Evolutionary conservation across 2,329 filamentous ascomycete species (phyloP).

Genomic region (Aureobasidium musti): DNA sequence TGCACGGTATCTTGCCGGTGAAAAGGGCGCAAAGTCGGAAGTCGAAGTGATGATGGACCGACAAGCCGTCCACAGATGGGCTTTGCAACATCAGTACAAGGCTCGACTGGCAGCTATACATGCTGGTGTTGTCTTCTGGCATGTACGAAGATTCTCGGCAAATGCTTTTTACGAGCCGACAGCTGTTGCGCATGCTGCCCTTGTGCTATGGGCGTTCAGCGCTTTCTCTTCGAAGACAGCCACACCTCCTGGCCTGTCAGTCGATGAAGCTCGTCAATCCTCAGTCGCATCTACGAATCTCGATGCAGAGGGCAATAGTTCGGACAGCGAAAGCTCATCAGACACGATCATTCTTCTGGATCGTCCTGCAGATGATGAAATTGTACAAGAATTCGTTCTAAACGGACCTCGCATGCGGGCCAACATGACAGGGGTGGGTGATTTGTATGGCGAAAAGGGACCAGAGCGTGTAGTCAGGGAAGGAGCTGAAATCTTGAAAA

Average conservation of each 20-base stretch:
- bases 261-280: too few species aligned
- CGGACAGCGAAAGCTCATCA: constrained; percentile 2
- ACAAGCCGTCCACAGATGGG: constrained; percentile 51
- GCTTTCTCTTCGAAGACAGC: constrained; percentile 32
- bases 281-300: neutral
- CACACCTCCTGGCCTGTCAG: too few species aligned
- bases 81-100: constrained; percentile 56
- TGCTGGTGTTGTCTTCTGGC: constrained; percentile 56
- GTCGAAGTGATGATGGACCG: constrained; percentile 30
- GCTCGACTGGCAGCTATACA: constrained; percentile 58
- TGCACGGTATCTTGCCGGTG: constrained; percentile 33
- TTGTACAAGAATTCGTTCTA: constrained; percentile 59
- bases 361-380: constrained; percentile 59
- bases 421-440: constrained; percentile 56
- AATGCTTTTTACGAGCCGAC: constrained; percentile 63
- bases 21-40: neutral
- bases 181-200: constrained; percentile 64
- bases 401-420: constrained; percentile 54
- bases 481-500: constrained; percentile 44
- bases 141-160: constrained; percentile 53
- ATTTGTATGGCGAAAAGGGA: constrained; percentile 47
- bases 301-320: neutral
- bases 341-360: constrained; percentile 45
- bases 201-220: constrained; percentile 65
- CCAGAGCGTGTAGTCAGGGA: constrained; percentile 45